These are phyloP conservation scores for Hypoxylon intermedium DNA, from an alignment of 495 filamentous ascomycete species.

Conservation along the genomic window DNA sequence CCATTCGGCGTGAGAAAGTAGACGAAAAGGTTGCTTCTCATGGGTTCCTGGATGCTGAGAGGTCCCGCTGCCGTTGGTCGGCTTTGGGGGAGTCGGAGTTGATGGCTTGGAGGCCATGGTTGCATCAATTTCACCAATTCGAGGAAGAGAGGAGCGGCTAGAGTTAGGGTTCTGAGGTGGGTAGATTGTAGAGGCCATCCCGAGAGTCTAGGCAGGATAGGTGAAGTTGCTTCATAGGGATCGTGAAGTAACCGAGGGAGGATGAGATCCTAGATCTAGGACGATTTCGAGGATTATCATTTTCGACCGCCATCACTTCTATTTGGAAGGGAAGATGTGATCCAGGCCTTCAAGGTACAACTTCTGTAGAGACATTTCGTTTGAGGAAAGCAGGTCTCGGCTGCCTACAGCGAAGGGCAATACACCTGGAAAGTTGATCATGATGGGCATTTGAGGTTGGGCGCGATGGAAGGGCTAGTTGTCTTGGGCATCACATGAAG, in stretches of 20 bases:
- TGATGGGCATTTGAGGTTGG: no score
- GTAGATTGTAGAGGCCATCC: constrained; percentile 32
- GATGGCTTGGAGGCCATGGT: constrained; percentile 26
- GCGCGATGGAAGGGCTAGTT: no score
- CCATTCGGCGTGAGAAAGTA: constrained; percentile 52
- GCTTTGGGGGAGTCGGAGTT: constrained; percentile 20
- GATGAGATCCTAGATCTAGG: neutral
- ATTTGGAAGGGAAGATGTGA: no score
- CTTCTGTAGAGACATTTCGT: neutral
- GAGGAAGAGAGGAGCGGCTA: constrained; percentile 21
- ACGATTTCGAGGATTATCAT: constrained; percentile 2
- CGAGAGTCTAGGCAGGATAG: constrained; percentile 8
- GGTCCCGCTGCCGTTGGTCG: constrained; percentile 12
- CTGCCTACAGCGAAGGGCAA: no score
- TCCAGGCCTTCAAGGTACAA: neutral
- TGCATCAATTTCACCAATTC: constrained; percentile 17
- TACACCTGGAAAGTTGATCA: no score
- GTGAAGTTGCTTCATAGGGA: constrained; percentile 6
- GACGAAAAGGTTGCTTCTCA: constrained; percentile 41
- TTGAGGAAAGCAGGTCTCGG: constrained; percentile 17
- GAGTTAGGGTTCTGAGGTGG: constrained; percentile 17
- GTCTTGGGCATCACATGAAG: no score
- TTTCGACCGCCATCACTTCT: constrained; percentile 2
- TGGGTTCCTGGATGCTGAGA: constrained; percentile 11
- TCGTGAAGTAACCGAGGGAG: neutral